Percentiles rank a stretch among this genome's conserved stretches.
Conservation (phyloP, 2,329 filamentous ascomycete genomes). For the Immersiporthe knoxdaviesiana region DNA sequence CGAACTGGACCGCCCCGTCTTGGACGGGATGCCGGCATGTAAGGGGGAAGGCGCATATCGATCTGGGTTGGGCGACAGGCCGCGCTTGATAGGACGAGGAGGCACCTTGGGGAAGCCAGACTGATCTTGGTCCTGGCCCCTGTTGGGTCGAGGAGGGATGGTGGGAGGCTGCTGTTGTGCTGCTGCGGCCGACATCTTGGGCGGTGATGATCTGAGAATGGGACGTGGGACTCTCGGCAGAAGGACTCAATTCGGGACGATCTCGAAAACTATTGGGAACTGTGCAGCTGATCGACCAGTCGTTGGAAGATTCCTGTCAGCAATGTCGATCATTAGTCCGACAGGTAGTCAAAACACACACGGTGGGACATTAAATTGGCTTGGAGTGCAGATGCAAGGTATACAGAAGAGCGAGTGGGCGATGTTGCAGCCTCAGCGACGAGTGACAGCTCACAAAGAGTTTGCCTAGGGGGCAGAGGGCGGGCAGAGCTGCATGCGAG, state of each 20-base stretch:
- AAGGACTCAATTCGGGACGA: not conserved
- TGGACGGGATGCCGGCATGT: constrained; percentile 66
- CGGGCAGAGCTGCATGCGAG: too few relatives aligned
- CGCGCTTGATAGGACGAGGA: constrained; percentile 78
- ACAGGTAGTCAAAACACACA: constrained; percentile 17
- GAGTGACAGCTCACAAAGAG: not conserved
- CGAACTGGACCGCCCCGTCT: constrained; percentile 44
- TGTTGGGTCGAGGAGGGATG: constrained; percentile 60
- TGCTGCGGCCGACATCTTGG: constrained; percentile 52
- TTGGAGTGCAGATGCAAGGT: not conserved
- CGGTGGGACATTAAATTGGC: constrained; percentile 16
- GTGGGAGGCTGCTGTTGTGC: constrained; percentile 55
- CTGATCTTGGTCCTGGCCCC: constrained; percentile 50
- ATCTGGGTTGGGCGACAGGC: constrained; percentile 75
- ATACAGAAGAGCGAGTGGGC: not conserved
- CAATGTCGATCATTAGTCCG: constrained; percentile 15
- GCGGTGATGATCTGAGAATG: not conserved
- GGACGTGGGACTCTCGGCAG: not conserved
- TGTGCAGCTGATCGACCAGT: constrained; percentile 5
- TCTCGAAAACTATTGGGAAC: not conserved
- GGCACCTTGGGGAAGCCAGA: constrained; percentile 69
- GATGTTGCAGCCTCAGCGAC: constrained; percentile 4
- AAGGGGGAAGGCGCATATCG: constrained; percentile 85
- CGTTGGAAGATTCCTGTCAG: constrained; percentile 9
- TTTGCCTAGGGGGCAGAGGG: not conserved